Evolutionary conservation across 2,329 filamentous ascomycete species (phyloP), one percentile per base, ranked within the genome.

Genomic region (Berkeleyomyces rouxiae): DNA sequence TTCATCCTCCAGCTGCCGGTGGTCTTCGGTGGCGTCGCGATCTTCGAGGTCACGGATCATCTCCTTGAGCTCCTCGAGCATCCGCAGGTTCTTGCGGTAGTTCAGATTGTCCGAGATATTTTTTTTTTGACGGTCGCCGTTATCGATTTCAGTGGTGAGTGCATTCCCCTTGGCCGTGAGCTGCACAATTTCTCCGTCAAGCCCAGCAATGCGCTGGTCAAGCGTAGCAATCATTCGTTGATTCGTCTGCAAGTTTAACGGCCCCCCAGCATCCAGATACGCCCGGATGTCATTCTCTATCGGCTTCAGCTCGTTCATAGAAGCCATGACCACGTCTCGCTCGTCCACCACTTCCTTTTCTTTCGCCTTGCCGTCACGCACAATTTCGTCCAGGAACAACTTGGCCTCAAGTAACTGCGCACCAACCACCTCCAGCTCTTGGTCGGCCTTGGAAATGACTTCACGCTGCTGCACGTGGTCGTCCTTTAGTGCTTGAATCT

Each of bases 101-200:
- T 85, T 85, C 60, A 97, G 76, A 69, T 99, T 99, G 71, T 97
- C 90, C 31, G 79, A 79, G 68, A 99, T 96, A 66, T 88, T 90
- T 68, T 88, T 86, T 74, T 90, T 92, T 63, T 85, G 91, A 64
- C 85, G 83, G 66, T 91, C 87, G 63, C 88, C 87, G 69, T 90
- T 89, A 68, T 84, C 83, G 60, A 91, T 80, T 61, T 90, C 85
- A 58, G 87, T 82, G 67, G 87, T 86, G 59, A 96, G 79, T 67
- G 85, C 84, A 72, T 95, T 93, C 65, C 88, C 83, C 62, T 86
- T 81, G 33, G 80, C 77, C 2, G 84, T 86, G 61, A 93, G 75
- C 55, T 83, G 76, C 10, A 75, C 75, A 69, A 88, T 83, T 66
- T 93, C 87, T 16, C 76, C 76, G 68, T 95, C 87, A 11, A 86